phyloP scores from a whole-genome alignment of 495 filamentous ascomycete species.

The Bathelium albidoporum region DNA sequence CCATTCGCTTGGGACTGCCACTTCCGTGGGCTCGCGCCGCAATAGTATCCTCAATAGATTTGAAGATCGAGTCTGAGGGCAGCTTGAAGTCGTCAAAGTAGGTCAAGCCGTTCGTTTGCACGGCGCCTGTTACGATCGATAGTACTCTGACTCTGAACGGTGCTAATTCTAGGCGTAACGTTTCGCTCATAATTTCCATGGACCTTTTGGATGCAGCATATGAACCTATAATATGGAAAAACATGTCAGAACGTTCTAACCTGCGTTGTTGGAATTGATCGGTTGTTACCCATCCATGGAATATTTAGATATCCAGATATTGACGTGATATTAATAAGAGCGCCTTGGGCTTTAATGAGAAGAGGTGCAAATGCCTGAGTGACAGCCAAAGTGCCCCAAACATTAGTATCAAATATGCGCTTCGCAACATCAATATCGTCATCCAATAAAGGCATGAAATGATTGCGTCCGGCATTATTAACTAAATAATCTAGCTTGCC shows the following conservation, averaged over 20 bases:
- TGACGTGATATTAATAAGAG: constrained; percentile 38
- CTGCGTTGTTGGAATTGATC: constrained; percentile 16
- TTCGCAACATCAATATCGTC: constrained; percentile 41
- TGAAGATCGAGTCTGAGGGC: constrained; percentile 11
- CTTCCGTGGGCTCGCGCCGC: neutral
- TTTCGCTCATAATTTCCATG: constrained; percentile 39
- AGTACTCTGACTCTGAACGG: constrained; percentile 45
- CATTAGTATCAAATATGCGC: constrained; percentile 51
- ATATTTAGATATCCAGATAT: constrained; percentile 35
- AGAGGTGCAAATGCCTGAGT: constrained; percentile 45
- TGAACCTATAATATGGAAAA: constrained; percentile 32
- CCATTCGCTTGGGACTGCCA: neutral
- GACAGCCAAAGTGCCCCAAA: constrained; percentile 47
- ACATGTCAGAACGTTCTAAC: neutral
- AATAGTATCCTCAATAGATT: constrained; percentile 18
- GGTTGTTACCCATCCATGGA: constrained; percentile 30
- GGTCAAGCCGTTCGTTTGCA: constrained; percentile 20
- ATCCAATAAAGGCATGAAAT: constrained; percentile 45
- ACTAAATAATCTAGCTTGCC: constrained; percentile 54
- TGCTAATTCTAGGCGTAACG: constrained; percentile 43
- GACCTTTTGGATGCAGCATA: constrained; percentile 48
- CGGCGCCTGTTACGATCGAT: constrained; percentile 29
- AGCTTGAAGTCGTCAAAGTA: neutral
- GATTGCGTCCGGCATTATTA: constrained; percentile 53
- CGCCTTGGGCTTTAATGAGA: constrained; percentile 42